Conservation (phyloP, 805 yeast genomes). For the Kluyveromyces siamensis region DNA sequence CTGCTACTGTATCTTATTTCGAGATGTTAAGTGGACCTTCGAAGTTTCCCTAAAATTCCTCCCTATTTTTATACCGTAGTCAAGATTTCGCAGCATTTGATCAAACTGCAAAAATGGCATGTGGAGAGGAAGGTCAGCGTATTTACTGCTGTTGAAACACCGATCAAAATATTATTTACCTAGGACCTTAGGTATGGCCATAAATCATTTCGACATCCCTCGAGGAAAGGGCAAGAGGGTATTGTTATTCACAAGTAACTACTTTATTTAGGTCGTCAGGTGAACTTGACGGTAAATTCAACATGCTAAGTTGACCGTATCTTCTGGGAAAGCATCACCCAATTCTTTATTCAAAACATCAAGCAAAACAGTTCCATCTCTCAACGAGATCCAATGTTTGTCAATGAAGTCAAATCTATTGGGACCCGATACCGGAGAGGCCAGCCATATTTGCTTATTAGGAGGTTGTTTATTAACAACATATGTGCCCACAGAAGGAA, state of each 20-base stretch:
- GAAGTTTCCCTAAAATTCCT: neutral
- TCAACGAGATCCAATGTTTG: conserved; percentile 69
- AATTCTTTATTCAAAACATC: conserved; percentile 46
- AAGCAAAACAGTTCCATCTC: conserved; percentile 47
- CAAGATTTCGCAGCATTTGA: conserved; percentile 1
- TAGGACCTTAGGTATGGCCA: too few species aligned
- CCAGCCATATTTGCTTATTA: conserved; percentile 91
- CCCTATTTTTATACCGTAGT: conserved; percentile 2
- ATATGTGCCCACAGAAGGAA: conserved; percentile 72
- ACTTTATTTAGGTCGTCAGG: neutral
- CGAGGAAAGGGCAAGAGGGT: neutral
- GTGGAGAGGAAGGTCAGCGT: neutral
- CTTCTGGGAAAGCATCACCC: conserved; percentile 21
- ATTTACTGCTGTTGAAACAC: too few species aligned
- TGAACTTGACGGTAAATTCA: neutral
- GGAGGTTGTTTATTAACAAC: conserved; percentile 97
- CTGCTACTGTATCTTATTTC: neutral
- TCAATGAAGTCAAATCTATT: conserved; percentile 68
- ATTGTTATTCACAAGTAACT: neutral
- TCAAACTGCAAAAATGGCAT: neutral
- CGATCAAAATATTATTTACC: too few species aligned
- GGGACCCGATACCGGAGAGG: conserved; percentile 92
- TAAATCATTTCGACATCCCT: neutral
- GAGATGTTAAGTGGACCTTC: neutral
- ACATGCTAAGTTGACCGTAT: conserved; percentile 5